A percentile compares a stretch with the other conserved stretches of the same genome.
phyloP scores from a whole-genome alignment of 176 grass and related monocot species.

The Zoysia pacifica region DNA sequence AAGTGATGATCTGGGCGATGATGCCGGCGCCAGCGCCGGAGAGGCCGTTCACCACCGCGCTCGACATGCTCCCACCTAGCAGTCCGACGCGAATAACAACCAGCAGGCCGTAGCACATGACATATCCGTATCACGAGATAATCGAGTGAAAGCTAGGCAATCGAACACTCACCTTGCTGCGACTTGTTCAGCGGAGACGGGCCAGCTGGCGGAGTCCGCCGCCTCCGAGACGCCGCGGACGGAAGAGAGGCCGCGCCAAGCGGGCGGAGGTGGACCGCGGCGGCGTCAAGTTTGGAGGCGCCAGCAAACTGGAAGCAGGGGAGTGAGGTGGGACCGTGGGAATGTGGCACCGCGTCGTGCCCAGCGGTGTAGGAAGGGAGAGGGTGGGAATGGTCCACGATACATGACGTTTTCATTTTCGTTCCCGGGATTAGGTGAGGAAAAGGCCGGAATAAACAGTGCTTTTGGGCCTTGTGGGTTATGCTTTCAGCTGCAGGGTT shows the following conservation, averaged over 20 bases:
- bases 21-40: slow-evolving; percentile 84
- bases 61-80: slow-evolving; percentile 64
- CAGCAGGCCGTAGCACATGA: not conserved
- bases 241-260: not conserved
- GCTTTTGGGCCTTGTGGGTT: no score
- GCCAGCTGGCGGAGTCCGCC: not conserved
- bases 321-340: not conserved
- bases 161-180: slow-evolving; percentile 13
- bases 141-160: not conserved
- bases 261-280: not conserved
- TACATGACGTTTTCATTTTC: slow-evolving; percentile 47
- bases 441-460: not conserved
- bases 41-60: slow-evolving; percentile 76
- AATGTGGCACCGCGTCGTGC: not conserved
- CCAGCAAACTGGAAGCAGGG: not conserved
- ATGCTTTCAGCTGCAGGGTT: no score
- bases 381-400: slow-evolving; percentile 31
- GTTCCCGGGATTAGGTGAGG: slow-evolving; percentile 4
- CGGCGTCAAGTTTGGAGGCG: not conserved
- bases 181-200: slow-evolving; percentile 19
- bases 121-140: not conserved
- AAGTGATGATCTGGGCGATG: slow-evolving; percentile 95
- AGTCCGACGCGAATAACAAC: slow-evolving; percentile 9
- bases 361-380: not conserved
- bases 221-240: not conserved